A percentile compares a stretch with the other conserved stretches of the same genome.
phyloP scores from a whole-genome alignment of 1,139 yeast species.

The Groenewaldozyma auringiensis region DNA sequence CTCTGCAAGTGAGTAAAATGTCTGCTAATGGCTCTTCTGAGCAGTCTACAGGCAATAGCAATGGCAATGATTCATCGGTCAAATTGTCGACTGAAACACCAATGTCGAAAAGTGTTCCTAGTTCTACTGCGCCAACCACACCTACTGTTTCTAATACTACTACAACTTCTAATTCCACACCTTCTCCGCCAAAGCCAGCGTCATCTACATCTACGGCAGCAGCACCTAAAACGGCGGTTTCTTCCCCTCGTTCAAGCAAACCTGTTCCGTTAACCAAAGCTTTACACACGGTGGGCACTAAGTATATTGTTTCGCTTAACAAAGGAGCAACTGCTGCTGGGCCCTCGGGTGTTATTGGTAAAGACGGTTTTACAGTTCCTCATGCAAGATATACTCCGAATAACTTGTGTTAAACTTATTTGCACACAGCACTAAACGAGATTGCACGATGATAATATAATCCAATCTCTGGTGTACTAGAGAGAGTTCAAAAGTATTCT shows the following conservation, averaged over 20 bases:
- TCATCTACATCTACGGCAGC: neutral
- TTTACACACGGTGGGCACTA: neutral
- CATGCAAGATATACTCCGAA: neutral
- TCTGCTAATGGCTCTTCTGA: neutral
- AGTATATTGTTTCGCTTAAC: neutral
- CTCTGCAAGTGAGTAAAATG: neutral
- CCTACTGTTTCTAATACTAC: neutral
- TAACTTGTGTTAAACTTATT: too few species aligned
- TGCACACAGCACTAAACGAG: too few species aligned
- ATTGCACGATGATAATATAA: too few species aligned
- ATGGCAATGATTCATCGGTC: too few species aligned
- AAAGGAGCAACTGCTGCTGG: conserved; percentile 1
- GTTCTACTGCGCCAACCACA: neutral
- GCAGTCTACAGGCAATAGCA: too few species aligned
- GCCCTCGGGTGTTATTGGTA: conserved; percentile 1
- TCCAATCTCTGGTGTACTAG: too few species aligned
- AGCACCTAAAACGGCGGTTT: neutral
- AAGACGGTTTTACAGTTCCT: neutral
- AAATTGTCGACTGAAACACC: too few species aligned
- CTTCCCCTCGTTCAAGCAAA: neutral
- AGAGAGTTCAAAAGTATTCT: too few species aligned
- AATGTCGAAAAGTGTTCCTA: too few species aligned
- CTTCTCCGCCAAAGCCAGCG: neutral
- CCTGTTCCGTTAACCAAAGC: neutral
- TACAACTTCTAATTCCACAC: neutral